Evolutionary conservation across 331 rosid genomes (phyloP), one percentile per base, ranked within the genome.

Genomic region (Stylosanthes scabra): DNA sequence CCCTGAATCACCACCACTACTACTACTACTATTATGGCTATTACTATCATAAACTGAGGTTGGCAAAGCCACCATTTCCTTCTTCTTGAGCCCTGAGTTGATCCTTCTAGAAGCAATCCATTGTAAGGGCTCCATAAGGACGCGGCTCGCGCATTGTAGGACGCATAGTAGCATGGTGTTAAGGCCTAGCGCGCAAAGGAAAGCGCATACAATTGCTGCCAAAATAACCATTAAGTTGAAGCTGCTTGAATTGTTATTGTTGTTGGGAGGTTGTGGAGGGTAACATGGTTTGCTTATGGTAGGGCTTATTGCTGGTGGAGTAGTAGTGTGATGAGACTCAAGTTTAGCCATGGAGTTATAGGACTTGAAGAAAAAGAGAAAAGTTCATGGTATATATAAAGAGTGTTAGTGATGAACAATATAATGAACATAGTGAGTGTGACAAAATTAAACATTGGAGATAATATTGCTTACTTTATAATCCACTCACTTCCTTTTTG

Each of bases 181-280:
- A 10, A 92, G 89, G 57, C 98, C 96, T 3, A 92, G 90, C 40
- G 91, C 91, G 13, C 96, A 92, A 2, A 92, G 78, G 12, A 88
- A 68, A 12, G 91, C 95, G 47, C 95, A 92, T 0, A 88, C 25
- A 4, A 90, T 75, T 41, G 93, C 96, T 16, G 90, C 96, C 63
- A 87, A 25, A 2, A 90, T 34, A 47, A 92, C 79, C 83, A 85
- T 71, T 58, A 64, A 14, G 46, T 77, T 79, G 25, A 83, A 11
- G 64, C 84, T 41, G 40, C 34, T 8, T 8, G 40, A 6, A 42
- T 63, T 9, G 25, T 20, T n/a, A n/a, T n/a, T 20, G 25, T 20
- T 20, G 25, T 20, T 20, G 8, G 51, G 0, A 46, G 13, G 51
- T 47, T 68, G 64, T 6, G 64, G 4, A 50, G 75, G 58, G 14